A percentile compares a stretch with the other conserved stretches of the same genome.
These are phyloP conservation scores for Umbelopsis ramanniana DNA, from an alignment of 192 early-diverging fungal species.

Conservation along the genomic window DNA sequence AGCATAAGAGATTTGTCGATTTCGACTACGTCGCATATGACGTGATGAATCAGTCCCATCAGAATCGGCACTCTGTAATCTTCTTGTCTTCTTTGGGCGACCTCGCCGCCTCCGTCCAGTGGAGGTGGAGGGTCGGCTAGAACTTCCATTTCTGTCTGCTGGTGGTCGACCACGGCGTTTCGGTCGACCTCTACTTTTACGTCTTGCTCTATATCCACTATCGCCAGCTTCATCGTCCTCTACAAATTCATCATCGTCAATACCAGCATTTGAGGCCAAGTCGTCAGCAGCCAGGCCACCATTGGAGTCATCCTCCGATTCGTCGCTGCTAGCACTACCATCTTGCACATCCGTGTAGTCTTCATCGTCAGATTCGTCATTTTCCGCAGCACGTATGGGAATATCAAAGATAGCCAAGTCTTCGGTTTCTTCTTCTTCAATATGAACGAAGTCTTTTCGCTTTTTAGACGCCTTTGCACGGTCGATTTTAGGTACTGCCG, in stretches of 20 bases:
- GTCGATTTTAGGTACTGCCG: conserved; percentile 26
- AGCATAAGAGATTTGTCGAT: conserved; percentile 31
- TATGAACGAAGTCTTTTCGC: conserved; percentile 39
- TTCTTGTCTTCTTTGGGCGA: conserved; percentile 6
- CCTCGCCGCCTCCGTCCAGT: background rate
- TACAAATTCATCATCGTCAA: conserved; percentile 23
- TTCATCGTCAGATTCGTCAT: conserved; percentile 45
- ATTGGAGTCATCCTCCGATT: conserved; percentile 21
- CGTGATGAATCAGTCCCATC: conserved; percentile 26
- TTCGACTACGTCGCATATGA: conserved; percentile 34
- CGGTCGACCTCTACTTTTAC: conserved; percentile 24
- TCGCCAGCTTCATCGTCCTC: conserved; percentile 49
- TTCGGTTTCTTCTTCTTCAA: conserved; percentile 39
- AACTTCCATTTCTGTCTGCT: background rate
- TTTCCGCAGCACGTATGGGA: background rate
- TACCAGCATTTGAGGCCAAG: background rate
- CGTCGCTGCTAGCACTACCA: background rate
- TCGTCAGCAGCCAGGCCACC: conserved; percentile 4
- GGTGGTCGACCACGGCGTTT: conserved; percentile 11
- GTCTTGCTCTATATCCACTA: conserved; percentile 20
- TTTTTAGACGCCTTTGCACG: conserved; percentile 30
- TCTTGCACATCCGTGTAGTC: conserved; percentile 38
- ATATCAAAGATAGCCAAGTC: conserved; percentile 20
- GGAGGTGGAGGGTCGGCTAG: background rate
- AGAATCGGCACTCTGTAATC: conserved; percentile 7